Base-by-base conservation (phyloP, 2,329 filamentous ascomycete genomes). In the Ophiostoma piceae region DNA sequence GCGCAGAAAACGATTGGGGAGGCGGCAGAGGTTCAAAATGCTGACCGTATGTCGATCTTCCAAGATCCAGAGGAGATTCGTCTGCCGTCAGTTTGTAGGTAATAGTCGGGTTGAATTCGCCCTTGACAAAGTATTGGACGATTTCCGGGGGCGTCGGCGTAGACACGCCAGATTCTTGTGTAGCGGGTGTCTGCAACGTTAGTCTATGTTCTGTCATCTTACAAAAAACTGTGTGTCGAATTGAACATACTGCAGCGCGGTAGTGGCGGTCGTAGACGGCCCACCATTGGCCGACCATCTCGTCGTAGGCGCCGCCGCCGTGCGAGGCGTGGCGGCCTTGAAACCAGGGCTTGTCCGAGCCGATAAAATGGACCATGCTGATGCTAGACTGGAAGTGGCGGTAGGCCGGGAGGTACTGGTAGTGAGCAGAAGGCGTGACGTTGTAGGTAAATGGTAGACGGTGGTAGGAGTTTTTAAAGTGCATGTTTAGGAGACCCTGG, bases 381-480 rank as follows among this genome's bases (percentile, higher is more conserved):
- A 99, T 96, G 75, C 88, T 91, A 66, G 90, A 91, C 80, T 96
- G 92, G 79, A 96, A 96, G 82, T 98, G 92, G 74, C 89, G 88
- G 80, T 96, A 99, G 68, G 95, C 95, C 14, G 95, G 95, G 70
- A 97, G 85, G 80, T 98, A 99, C 81, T 99, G 95, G 81, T 99
- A 99, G 78, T 97, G 93, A 32, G 91, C 94, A 73, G 92, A 97
- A 0, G 95, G 95, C 0, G 95, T 99, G 79, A 95, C 95, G 79
- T 99, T 99, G 83, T 98, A 99, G 67, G 89, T 90, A 80, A 99
- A 99, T 80, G 92, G 94, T 76, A 99, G 80, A 74, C 94, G 89
- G 79, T 97, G 89, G 86, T 90, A 97, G 72, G 86, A 87, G 77
- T 90, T 83, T 80, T 90, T 86, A 81, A 95, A 99, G 80, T 98